phyloP scores from a whole-genome alignment of 345 rosid genomes.

The Capsella bursapastoris region DNA sequence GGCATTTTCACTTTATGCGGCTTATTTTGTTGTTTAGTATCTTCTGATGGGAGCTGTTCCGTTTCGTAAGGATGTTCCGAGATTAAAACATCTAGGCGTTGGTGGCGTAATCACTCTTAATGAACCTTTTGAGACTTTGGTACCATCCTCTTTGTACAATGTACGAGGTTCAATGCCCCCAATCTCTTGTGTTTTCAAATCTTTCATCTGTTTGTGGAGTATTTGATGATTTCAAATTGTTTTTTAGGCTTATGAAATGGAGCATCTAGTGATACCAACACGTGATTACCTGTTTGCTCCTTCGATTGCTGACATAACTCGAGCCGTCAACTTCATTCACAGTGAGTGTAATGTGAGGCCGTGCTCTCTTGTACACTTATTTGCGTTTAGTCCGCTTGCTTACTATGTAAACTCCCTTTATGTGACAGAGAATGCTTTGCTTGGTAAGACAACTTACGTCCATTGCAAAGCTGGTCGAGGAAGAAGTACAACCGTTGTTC shows the following conservation, averaged over 20 bases:
- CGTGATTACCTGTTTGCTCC: constrained; percentile 93
- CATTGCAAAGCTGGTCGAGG: constrained; percentile 98
- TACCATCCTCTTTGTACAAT: constrained; percentile 69
- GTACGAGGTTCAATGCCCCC: constrained; percentile 44
- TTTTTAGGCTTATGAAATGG: constrained; percentile 72
- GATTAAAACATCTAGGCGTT: constrained; percentile 73
- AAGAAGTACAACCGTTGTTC: constrained; percentile 90
- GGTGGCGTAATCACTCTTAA: constrained; percentile 85
- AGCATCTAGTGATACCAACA: constrained; percentile 86
- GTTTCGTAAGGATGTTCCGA: constrained; percentile 78
- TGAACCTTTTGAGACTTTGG: constrained; percentile 83
- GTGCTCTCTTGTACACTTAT: background rate
- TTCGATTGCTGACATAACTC: constrained; percentile 58
- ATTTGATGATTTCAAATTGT: background rate
- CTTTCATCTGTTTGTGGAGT: constrained; percentile 10
- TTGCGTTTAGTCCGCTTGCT: background rate
- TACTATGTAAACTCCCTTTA: background rate
- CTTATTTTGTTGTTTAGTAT: constrained; percentile 46
- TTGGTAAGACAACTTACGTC: constrained; percentile 74
- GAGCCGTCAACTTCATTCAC: constrained; percentile 76
- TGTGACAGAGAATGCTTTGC: constrained; percentile 59
- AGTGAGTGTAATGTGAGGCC: constrained; percentile 52
- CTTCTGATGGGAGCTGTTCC: constrained; percentile 90
- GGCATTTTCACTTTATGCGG: background rate
- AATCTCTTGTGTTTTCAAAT: background rate